phyloP scores from a whole-genome alignment of 2,329 filamentous ascomycete genomes.

The Calonectria multiphialidica region DNA sequence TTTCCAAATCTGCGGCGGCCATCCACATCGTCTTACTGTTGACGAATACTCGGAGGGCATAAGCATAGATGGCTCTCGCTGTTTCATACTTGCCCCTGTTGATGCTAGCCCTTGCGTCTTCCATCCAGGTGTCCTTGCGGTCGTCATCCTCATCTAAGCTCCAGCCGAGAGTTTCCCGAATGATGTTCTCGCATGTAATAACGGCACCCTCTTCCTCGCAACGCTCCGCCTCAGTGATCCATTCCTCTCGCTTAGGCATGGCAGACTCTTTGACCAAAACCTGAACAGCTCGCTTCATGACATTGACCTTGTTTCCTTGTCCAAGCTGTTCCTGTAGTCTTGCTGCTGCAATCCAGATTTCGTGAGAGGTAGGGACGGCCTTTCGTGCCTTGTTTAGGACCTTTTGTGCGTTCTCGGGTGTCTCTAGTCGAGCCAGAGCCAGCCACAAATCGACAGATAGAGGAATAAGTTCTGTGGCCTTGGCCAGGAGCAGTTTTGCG shows the following conservation, averaged over 20 bases:
- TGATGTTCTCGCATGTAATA: slow-evolving; percentile 88
- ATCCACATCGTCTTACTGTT: slow-evolving; percentile 91
- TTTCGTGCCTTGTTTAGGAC: slow-evolving; percentile 96
- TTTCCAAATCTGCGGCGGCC: slow-evolving; percentile 90
- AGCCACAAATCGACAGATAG: slow-evolving; percentile 96
- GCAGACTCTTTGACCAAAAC: slow-evolving; percentile 90
- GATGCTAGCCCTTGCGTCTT: slow-evolving; percentile 88
- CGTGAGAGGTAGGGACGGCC: slow-evolving; percentile 90
- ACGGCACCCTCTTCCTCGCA: slow-evolving; percentile 93
- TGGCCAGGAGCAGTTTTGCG: slow-evolving; percentile 88
- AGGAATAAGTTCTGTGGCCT: slow-evolving; percentile 95
- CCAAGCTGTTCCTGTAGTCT: slow-evolving; percentile 90
- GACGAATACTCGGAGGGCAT: slow-evolving; percentile 89
- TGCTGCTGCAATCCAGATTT: slow-evolving; percentile 97
- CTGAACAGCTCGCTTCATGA: slow-evolving; percentile 95
- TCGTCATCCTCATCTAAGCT: slow-evolving; percentile 96
- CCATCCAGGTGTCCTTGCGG: slow-evolving; percentile 94
- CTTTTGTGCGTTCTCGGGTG: slow-evolving; percentile 90
- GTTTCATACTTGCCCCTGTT: slow-evolving; percentile 88
- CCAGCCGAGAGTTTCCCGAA: slow-evolving; percentile 93
- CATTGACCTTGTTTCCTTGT: slow-evolving; percentile 82
- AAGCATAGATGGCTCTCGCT: slow-evolving; percentile 92
- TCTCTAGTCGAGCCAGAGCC: slow-evolving; percentile 89
- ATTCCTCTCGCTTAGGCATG: slow-evolving; percentile 97
- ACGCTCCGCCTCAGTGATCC: slow-evolving; percentile 94